These are phyloP conservation scores for Musa troglodytarum DNA, from an alignment of 176 grass and related monocot genomes.

Conservation along the genomic window DNA sequence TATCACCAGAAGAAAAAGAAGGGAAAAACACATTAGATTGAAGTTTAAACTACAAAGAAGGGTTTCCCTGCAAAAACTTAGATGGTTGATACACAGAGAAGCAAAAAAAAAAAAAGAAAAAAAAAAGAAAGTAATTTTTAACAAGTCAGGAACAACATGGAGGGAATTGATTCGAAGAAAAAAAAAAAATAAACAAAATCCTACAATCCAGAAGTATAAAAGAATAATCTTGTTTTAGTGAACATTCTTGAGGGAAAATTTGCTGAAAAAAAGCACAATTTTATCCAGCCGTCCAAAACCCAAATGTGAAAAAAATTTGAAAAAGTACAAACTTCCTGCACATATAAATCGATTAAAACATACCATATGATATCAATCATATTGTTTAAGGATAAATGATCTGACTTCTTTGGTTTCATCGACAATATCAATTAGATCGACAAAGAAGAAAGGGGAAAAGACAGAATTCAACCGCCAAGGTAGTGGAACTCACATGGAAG, in stretches of 20 bases:
- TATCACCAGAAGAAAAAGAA: too few relatives aligned
- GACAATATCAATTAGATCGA: conserved; percentile 7
- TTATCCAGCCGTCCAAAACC: too few relatives aligned
- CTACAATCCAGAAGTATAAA: not conserved
- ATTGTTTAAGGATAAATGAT: too few relatives aligned
- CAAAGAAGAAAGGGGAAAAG: conserved; percentile 17
- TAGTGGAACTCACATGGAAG: conserved; percentile 45
- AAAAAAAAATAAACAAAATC: not conserved
- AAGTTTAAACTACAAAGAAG: too few relatives aligned
- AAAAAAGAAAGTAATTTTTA: not conserved
- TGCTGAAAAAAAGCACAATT: too few relatives aligned
- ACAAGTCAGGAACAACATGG: not conserved
- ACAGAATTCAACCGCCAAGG: not conserved
- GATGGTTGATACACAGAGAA: too few relatives aligned
- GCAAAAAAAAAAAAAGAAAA: too few relatives aligned
- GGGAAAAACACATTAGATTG: too few relatives aligned
- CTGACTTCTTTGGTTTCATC: not conserved
- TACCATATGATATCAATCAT: not conserved
- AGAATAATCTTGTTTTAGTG: too few relatives aligned
- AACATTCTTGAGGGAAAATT: too few relatives aligned
- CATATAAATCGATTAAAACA: not conserved
- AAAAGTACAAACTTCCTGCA: not conserved
- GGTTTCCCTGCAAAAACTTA: too few relatives aligned
- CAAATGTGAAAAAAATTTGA: too few relatives aligned
- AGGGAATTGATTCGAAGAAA: not conserved